Evolutionary conservation across 2,329 filamentous ascomycete genomes (phyloP).

Genomic region (Zopfia rhizophila): DNA sequence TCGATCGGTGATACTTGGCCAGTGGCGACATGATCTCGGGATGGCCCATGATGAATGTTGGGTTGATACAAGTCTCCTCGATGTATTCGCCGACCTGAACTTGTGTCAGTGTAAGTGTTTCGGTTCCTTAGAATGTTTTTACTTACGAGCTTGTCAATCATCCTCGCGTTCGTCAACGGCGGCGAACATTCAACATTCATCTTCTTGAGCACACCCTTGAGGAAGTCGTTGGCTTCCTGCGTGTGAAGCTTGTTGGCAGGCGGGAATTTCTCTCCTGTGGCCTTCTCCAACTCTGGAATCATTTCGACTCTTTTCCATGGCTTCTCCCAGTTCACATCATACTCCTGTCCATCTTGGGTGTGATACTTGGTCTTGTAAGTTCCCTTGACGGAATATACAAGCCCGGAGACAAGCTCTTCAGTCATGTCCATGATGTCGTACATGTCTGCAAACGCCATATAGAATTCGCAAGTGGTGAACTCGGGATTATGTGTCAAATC

Average conservation of each 20-base stretch:
- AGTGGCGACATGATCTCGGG: constrained; percentile 90
- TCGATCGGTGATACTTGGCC: constrained; percentile 90
- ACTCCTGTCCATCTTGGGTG: constrained; percentile 85
- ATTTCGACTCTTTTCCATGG: constrained; percentile 96
- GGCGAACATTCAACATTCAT: constrained; percentile 88
- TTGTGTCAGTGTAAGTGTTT: neutral
- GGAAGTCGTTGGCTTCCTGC: constrained; percentile 86
- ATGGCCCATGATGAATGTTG: constrained; percentile 90
- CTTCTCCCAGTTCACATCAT: constrained; percentile 94
- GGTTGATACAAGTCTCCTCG: constrained; percentile 92
- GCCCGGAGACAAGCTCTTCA: constrained; percentile 88
- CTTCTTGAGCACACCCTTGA: constrained; percentile 81
- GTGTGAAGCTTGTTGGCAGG: constrained; percentile 90
- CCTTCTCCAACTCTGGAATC: constrained; percentile 92
- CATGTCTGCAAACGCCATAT: constrained; percentile 78
- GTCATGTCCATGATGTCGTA: constrained; percentile 92
- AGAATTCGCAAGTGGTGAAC: constrained; percentile 98
- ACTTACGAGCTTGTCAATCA: constrained; percentile 90
- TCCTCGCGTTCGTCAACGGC: constrained; percentile 91
- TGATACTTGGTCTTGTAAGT: constrained; percentile 86
- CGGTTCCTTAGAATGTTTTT: constrained; percentile 75
- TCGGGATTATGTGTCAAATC: constrained; percentile 97
- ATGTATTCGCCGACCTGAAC: constrained; percentile 83
- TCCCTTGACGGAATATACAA: constrained; percentile 90
- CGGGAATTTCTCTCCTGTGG: constrained; percentile 92